Base-by-base conservation (phyloP, 345 rosid genomes). In the Sisymbrium irio region DNA sequence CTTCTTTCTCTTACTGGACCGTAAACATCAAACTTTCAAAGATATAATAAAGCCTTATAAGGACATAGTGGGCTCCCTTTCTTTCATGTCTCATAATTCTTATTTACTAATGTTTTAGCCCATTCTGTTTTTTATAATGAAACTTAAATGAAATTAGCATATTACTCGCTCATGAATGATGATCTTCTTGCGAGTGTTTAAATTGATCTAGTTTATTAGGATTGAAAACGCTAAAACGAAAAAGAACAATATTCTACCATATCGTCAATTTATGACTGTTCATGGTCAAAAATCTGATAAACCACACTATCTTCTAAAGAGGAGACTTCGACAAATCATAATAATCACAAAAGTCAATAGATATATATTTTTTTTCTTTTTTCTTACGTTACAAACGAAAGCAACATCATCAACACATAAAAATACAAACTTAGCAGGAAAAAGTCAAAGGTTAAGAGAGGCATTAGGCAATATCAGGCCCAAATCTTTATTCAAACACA, bases 401-500 rank as follows among this genome's bases (percentile, higher is more conserved):
- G 53, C 58, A 69, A 76, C 54, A 76, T 27, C 37, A 69, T n/a
- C 46, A 63, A 62, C 59, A 62, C 11, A 44, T 4, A 59, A 41
- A 67, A 37, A 54, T 28, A 76, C n/a, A 55, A 56, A n/a, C n/a
- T n/a, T n/a, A 62, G 41, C n/a, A 45, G 56, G 75, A 37, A 62
- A 46, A 25, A 25, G 62, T 50, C 56, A 75, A 75, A 35, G 39
- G 25, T 40, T 59, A 68, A 68, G 64, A 68, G 35, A 54, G 60
- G 47, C 20, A 45, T 45, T 70, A 69, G 63, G 57, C 62, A 75
- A 60, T 50, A 75, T 19, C n/a, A 49, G 8, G 30, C 45, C 60
- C 37, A 74, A 62, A 27, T 20, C 64, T 68, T 68, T 75, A 75
- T 68, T 69, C 51, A 42, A 40, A 57, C 62, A 71, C 54, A 71